phyloP scores from a whole-genome alignment of 2,329 filamentous ascomycete species.

The Colletotrichum noveboracense region DNA sequence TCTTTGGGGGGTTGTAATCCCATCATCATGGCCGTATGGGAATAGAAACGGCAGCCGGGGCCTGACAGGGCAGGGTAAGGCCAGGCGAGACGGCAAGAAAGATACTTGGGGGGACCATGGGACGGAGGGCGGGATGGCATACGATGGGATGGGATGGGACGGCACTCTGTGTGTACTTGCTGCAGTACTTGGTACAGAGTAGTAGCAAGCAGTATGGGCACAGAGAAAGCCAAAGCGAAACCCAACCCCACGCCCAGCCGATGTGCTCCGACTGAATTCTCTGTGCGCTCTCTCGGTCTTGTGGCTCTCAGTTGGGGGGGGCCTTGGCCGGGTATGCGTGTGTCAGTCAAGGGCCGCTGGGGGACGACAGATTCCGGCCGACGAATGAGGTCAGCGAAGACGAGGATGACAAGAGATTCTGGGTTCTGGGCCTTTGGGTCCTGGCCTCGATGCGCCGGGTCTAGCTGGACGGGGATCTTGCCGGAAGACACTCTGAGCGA shows the following conservation, averaged over 20 bases:
- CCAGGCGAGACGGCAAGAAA: not conserved
- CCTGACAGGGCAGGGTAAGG: not conserved
- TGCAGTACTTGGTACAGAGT: not conserved
- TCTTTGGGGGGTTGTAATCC: not conserved
- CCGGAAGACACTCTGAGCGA: conserved; percentile 12
- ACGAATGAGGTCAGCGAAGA: conserved; percentile 18
- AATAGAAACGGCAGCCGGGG: not conserved
- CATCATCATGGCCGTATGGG: not conserved
- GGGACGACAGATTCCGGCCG: not conserved
- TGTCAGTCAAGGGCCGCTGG: conserved; percentile 15
- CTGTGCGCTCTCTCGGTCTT: conserved; percentile 10
- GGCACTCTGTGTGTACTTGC: not conserved
- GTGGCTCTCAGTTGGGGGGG: not conserved
- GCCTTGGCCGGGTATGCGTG: conserved; percentile 15
- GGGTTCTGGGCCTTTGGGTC: conserved; percentile 10
- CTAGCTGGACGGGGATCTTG: conserved; percentile 20
- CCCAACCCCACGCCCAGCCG: conserved; percentile 18
- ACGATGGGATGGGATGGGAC: not conserved
- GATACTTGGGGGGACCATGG: not conserved
- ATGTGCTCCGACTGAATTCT: conserved; percentile 13
- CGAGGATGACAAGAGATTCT: conserved; percentile 2
- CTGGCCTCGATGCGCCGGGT: conserved; percentile 11
- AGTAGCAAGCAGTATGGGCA: not conserved
- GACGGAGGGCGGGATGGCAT: not conserved
- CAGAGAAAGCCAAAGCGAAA: conserved; percentile 3